These are phyloP conservation scores for Hypoxylon sp. DNA, from an alignment of 2,329 filamentous ascomycete species.

Conservation along the genomic window DNA sequence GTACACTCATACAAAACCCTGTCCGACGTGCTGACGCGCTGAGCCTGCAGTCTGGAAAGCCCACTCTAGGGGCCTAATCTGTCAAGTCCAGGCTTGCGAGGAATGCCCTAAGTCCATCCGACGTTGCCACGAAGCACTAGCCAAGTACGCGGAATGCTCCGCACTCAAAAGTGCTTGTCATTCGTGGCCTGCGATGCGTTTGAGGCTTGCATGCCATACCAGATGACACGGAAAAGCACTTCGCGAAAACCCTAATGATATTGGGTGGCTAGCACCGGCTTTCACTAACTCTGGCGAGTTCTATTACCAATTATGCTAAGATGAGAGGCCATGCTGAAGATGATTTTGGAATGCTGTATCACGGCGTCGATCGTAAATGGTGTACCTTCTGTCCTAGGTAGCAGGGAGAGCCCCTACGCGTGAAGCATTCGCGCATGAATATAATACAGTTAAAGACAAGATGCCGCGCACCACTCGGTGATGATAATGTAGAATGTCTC, in stretches of 20 bases:
- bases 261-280: not conserved
- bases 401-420: constrained; percentile 4
- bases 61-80: not conserved
- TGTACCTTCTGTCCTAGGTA: constrained; percentile 7
- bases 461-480: not conserved
- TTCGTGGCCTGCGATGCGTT: not conserved
- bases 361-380: not conserved
- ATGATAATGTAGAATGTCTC: not conserved
- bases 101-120: not conserved
- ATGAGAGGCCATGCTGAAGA: not conserved
- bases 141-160: not conserved
- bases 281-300: not conserved
- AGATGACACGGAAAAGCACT: not conserved
- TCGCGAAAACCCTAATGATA: not conserved
- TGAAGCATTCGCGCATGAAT: constrained; percentile 23
- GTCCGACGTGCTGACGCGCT: too few species aligned
- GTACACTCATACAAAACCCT: too few species aligned
- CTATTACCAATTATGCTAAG: not conserved
- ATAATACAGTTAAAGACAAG: constrained; percentile 13
- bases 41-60: too few species aligned
- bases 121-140: not conserved
- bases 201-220: not conserved
- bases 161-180: not conserved
- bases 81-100: not conserved
- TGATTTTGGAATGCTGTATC: not conserved